These are phyloP conservation scores for Incumbomyces delicatus DNA, from an alignment of 2,329 filamentous ascomycete genomes.

Conservation along the genomic window DNA sequence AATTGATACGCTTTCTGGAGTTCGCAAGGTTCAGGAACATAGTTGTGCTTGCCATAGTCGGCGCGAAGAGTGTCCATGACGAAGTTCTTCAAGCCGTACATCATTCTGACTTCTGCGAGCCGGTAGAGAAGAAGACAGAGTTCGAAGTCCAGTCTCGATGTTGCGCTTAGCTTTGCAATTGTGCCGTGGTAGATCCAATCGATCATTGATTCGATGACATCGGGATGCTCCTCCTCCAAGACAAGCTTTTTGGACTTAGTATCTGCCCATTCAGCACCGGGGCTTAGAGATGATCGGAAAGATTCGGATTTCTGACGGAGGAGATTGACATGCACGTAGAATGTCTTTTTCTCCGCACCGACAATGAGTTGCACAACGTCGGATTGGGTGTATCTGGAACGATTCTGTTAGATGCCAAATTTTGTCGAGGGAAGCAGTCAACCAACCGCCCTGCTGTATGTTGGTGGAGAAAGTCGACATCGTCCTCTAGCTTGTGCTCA, in stretches of 20 bases:
- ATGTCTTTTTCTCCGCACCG: conserved; percentile 3
- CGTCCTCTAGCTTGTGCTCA: not conserved
- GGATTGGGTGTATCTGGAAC: not conserved
- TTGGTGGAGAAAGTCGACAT: not conserved
- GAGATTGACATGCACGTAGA: conserved; percentile 10
- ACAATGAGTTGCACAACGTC: conserved; percentile 8
- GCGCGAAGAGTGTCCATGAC: not conserved
- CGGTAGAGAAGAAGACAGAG: not conserved
- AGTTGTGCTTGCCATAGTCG: not conserved
- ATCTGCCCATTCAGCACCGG: too few relatives aligned
- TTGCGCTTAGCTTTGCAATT: not conserved
- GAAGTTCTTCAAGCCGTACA: not conserved
- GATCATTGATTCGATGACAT: conserved; percentile 46
- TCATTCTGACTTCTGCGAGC: not conserved
- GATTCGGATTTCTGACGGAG: conserved; percentile 7
- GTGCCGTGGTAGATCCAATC: conserved; percentile 39
- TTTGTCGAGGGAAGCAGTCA: too few relatives aligned
- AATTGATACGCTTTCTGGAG: not conserved
- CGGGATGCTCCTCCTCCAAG: conserved; percentile 39
- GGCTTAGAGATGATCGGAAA: conserved; percentile 4
- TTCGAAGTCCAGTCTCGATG: not conserved
- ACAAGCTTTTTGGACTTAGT: conserved; percentile 27
- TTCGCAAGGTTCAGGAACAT: not conserved
- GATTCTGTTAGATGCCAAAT: not conserved
- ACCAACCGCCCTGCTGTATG: not conserved